Evolutionary conservation across 1,139 yeast species (phyloP), one percentile per base, ranked within the genome.

Genomic region (Zygoascus meyerae): DNA sequence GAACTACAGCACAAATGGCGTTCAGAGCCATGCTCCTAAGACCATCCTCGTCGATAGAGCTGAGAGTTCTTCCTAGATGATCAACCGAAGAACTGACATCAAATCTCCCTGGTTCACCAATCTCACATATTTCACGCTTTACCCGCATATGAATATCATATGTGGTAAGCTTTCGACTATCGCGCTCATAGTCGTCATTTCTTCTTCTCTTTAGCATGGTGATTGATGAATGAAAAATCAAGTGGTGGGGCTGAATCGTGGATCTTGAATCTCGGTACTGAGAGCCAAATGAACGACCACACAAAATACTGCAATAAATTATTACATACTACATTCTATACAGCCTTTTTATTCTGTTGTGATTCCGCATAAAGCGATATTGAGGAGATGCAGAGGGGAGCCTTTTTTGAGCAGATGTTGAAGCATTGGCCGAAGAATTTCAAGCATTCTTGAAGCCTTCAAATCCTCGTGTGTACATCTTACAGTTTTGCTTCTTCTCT

Each of bases 1-100:
- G 67, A 8, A 85, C 72, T 38, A 86, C 77, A 1, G 95, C 87
- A 50, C 74, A 74, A 30, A 87, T 65, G 1, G 89, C 84, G 45
- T 74, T 73, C 57, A 83, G 70, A 17, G 84, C 71, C 14, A 83
- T 78, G 44, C 67, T 69, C 50, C 87, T 74, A 52, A 83, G 76
- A 48, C 74, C 74, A 49, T 82, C 84, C 50, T 75, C 76, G 54
- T 79, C 87, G 55, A 55, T 49, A 17, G 44, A 46, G 80, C 80
- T 12, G 83, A 90, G 51, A 71, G 79, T 52, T 79, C 75, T 63
- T 74, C 79, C 68, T 34, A 66, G 50, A 62, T 80, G 79, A 45
- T 83, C 78, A 40, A 86, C 76, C 42, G 54, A 50, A n/a, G 58
- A 58, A 2, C 58, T 48, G 3, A 60, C 48, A 16, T 55, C 49